Evolutionary conservation across 2,329 filamentous ascomycete genomes (phyloP).

Genomic region (Cucurbitaria berberidis): DNA sequence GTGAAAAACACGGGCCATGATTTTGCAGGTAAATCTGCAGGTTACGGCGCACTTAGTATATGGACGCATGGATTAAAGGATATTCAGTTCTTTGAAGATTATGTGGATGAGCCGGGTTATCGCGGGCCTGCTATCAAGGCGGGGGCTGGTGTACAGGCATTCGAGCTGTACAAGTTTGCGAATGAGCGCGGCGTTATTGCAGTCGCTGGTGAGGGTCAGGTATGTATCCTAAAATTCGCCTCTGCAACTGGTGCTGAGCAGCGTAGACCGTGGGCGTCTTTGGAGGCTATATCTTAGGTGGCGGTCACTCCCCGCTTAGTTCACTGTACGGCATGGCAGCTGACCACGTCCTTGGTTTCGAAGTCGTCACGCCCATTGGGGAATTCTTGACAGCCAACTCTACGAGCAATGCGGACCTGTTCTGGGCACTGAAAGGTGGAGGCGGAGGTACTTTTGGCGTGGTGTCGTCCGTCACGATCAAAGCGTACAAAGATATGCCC

Average conservation of each 20-base stretch:
- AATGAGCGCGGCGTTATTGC: conserved; percentile 29
- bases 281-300: conserved; percentile 51
- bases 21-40: conserved; percentile 34
- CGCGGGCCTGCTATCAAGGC: conserved; percentile 36
- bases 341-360: conserved; percentile 34
- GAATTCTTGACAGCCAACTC: conserved; percentile 31
- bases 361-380: conserved; percentile 30
- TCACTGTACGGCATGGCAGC: conserved; percentile 49
- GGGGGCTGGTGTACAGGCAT: conserved; percentile 36
- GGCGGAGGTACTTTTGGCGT: conserved; percentile 38
- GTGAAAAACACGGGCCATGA: conserved; percentile 45
- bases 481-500: conserved; percentile 33
- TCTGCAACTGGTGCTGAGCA: background rate
- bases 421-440: conserved; percentile 37
- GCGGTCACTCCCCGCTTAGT: conserved; percentile 61
- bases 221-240: background rate
- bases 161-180: conserved; percentile 37
- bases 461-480: conserved; percentile 34
- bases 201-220: conserved; percentile 30
- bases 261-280: conserved; percentile 57
- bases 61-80: conserved; percentile 42
- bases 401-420: conserved; percentile 27
- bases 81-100: conserved; percentile 30
- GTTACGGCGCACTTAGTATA: conserved; percentile 30
- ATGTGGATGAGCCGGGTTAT: conserved; percentile 33